Evolutionary conservation across 805 yeast genomes (phyloP), one percentile per base, ranked within the genome.

Genomic region (Kuraishia floccosa): DNA sequence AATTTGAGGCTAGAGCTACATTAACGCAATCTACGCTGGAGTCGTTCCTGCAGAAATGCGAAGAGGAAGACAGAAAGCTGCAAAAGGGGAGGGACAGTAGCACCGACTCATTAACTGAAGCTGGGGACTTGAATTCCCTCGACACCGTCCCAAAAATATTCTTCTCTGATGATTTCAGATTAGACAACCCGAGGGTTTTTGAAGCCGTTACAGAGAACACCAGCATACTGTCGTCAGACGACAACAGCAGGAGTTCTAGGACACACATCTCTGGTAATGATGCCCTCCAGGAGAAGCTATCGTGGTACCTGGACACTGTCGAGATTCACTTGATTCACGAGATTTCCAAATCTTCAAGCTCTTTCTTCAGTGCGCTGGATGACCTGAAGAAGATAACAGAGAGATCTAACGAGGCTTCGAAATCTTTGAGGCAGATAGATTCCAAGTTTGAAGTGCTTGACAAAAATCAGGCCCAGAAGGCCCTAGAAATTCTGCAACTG

Each of bases 171-270:
- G 68, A 74, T 25, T 91, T 91, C 54, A 65, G 83, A 39, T 61
- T 91, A 24, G 96, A 91, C 43, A 85, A 91, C 48, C 96, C 96
- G 5, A 65, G 95, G 34, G 65, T 77, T 1, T 89, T 89, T 50
- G 74, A 76, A 33, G 61, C 69, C 35, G 94, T 87, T 2, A 65
- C 81, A 10, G 85, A 76, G 27, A 69, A 68, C 25, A 56, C 72
- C 2, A 67, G 68, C 13, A 56, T 72, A 14, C 35, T 58, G 5
- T 49, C 60, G 13, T 50, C 53, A 7, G 54, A 47, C 22, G 44
- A 51, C 26, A 47, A 43, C 19, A 43, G 41, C 5, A 53, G 49
- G 26, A 55, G 37, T 33, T 49, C 40, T 14, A 50, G 30, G 33
- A 62, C 64, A 27, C 55, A 61, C 5, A 47, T 71, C 10, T 62